Percentiles rank a stretch among this genome's conserved stretches.
Conservation (phyloP, 306 rosid species). For the Begonia masoniana region DNA sequence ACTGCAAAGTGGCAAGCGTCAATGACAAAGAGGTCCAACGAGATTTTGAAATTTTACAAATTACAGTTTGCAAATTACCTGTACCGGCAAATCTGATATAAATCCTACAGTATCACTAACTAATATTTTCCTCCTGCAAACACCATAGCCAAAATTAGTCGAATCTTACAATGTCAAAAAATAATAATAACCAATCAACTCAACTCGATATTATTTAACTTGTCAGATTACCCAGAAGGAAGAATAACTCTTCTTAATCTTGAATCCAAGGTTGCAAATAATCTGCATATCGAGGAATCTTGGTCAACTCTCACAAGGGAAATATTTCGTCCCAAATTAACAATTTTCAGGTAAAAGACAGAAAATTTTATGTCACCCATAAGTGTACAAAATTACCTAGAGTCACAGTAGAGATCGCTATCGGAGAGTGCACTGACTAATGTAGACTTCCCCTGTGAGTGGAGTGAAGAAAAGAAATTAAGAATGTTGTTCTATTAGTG, state of each 20-base stretch:
- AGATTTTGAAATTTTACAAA: slow-evolving; percentile 7
- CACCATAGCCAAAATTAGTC: slow-evolving; percentile 1
- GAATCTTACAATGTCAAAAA: not conserved
- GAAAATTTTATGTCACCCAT: not conserved
- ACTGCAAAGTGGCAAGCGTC: slow-evolving; percentile 24
- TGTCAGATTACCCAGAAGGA: slow-evolving; percentile 74
- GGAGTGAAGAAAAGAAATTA: slow-evolving; percentile 5
- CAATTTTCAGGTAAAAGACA: too few relatives aligned
- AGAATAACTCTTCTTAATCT: slow-evolving; percentile 64
- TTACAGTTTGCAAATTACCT: slow-evolving; percentile 39
- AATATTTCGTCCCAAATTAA: not conserved
- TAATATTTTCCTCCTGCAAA: slow-evolving; percentile 72
- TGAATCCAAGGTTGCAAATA: slow-evolving; percentile 94
- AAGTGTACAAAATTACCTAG: slow-evolving; percentile 36
- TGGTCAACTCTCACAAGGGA: not conserved
- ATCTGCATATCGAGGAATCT: slow-evolving; percentile 28
- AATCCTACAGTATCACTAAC: slow-evolving; percentile 87
- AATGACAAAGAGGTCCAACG: slow-evolving; percentile 10
- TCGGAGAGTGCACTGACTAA: slow-evolving; percentile 62
- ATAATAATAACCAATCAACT: not conserved
- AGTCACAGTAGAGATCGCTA: slow-evolving; percentile 70
- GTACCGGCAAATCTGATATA: slow-evolving; percentile 86
- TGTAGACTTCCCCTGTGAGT: slow-evolving; percentile 78
- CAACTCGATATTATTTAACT: slow-evolving; percentile 8
- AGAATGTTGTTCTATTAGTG: slow-evolving; percentile 9